Percentiles rank a stretch among this genome's conserved stretches.
Evolutionary conservation across 208 protist genomes (phyloP).

Genomic region (Wallacemonas sp.): DNA sequence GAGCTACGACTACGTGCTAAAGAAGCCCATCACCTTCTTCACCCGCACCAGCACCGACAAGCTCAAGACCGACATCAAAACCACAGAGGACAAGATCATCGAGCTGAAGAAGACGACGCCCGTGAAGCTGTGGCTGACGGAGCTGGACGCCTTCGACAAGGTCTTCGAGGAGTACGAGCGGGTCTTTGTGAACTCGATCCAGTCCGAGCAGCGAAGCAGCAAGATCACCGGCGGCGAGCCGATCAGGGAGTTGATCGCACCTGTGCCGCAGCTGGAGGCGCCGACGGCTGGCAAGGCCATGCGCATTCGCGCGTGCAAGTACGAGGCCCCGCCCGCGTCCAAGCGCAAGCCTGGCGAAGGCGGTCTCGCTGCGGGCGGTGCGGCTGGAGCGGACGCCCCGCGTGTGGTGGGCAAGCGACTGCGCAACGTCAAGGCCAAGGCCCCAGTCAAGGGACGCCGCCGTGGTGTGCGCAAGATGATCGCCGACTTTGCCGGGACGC

Average conservation of each 20-base stretch:
- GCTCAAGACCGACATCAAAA: conserved; percentile 57
- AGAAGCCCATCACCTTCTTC: conserved; percentile 89
- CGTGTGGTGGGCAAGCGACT: conserved; percentile 42
- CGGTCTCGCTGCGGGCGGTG: conserved; percentile 19
- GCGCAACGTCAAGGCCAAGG: conserved; percentile 26
- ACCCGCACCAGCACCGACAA: conserved; percentile 84
- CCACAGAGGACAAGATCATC: conserved; percentile 63
- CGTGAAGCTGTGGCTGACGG: conserved; percentile 84
- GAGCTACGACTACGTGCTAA: conserved; percentile 84
- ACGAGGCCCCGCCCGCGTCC: conserved; percentile 59
- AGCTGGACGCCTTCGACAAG: conserved; percentile 92
- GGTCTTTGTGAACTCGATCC: conserved; percentile 64
- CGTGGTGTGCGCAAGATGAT: conserved; percentile 50
- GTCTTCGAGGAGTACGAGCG: conserved; percentile 78
- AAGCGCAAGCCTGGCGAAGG: conserved; percentile 30
- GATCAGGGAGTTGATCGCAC: conserved; percentile 49
- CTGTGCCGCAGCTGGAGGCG: conserved; percentile 62
- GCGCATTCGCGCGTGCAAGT: conserved; percentile 61
- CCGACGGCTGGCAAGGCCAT: conserved; percentile 30
- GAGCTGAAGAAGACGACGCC: conserved; percentile 80
- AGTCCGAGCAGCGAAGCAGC: conserved; percentile 68
- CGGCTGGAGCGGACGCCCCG: conserved; percentile 14
- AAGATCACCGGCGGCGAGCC: conserved; percentile 51
- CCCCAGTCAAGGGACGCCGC: conserved; percentile 14
- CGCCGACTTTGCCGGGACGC: conserved; percentile 43